Conservation (phyloP, 257 asterid genomes). For the Solanum etuberosum region DNA sequence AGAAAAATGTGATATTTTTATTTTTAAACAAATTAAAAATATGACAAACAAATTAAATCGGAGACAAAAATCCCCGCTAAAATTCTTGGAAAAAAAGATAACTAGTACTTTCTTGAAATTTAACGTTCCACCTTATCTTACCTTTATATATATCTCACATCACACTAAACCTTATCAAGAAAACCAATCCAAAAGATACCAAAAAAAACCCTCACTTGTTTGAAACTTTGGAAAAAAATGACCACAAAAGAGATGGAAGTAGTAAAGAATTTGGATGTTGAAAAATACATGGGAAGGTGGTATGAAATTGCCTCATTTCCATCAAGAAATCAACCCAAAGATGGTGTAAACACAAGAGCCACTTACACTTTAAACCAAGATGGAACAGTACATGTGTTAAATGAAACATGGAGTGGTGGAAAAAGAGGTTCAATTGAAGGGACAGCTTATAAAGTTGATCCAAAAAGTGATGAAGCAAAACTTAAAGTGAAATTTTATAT, state of each 20-base stretch:
- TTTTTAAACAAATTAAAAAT: no score
- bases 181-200: background rate
- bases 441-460: conserved; percentile 47
- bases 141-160: background rate
- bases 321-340: conserved; percentile 52
- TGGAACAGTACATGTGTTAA: conserved; percentile 60
- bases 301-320: conserved; percentile 85
- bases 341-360: conserved; percentile 63
- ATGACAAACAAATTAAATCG: rapidly evolving
- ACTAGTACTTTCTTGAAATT: background rate
- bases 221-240: background rate
- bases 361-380: conserved; percentile 58
- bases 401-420: conserved; percentile 73
- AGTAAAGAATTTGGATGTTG: conserved; percentile 42
- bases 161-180: background rate
- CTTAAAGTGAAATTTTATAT: conserved; percentile 23
- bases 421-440: conserved; percentile 72
- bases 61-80: background rate
- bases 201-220: background rate
- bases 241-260: conserved; percentile 40
- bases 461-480: conserved; percentile 36
- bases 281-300: conserved; percentile 91
- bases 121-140: background rate
- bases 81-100: background rate
- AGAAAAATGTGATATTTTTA: no score